Evolutionary conservation across 108 stramenopile species (phyloP), one percentile per base, ranked within the genome.

Genomic region (Skeletonema marinoi): DNA sequence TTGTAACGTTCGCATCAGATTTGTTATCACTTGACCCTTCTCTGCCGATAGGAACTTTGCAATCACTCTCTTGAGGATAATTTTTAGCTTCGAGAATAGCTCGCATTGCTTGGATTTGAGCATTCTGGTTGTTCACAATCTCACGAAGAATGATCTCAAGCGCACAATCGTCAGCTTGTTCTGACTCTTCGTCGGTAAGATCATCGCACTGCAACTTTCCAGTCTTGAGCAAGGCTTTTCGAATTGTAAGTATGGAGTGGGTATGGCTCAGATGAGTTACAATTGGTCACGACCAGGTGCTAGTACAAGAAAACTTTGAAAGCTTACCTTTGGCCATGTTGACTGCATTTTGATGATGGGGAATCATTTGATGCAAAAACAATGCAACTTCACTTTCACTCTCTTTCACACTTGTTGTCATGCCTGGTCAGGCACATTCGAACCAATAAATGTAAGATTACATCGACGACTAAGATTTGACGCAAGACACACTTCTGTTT

Each of bases 341-440:
- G 17, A 95, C 89, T 31, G 95, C 96, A 67, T 97, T 97, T 68
- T 94, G 86, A 70, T 96, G 93, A 73, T 96, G 96, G 30, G 96
- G 94, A 64, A 97, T 97, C 95, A 96, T 97, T 83, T 96, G 93
- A 82, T 91, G 91, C 59, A 92, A 81, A 64, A 93, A 93, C 42
- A 90, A 66, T 0, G 81, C 87, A 3, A 71, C 46, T 32, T 48
- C 86, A 17, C 48, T 50, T 5, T 63, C 41, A 9, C 67, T 25
- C 5, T 33, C 66, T 11, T 44, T 61, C 6, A 64, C 79, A 58
- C 29, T 68, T 31, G 84, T 85, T 29, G 89, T 90, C 92, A 92
- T 92, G 16, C 44, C 44, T 46, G 14, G 16, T n/a, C 16, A 46
- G 3, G 44, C 3, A 46, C 3, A 46, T 3, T n/a, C 2, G 16